phyloP scores from a whole-genome alignment of 352 stramenopile species.

The Blastocystis sp. region DNA sequence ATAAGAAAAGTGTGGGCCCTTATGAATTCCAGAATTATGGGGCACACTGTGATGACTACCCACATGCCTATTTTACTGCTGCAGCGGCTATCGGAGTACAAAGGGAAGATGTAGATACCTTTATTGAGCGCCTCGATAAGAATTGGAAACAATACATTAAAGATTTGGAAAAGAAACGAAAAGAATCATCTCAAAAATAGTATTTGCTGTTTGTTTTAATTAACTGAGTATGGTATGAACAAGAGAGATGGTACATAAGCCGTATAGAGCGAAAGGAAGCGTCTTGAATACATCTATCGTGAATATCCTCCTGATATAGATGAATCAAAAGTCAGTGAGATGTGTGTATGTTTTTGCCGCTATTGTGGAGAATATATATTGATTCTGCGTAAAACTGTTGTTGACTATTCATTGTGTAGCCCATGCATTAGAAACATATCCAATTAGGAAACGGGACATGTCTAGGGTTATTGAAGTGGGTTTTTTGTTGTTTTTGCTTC shows the following conservation, averaged over 20 bases:
- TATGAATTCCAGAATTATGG: constrained; percentile 62
- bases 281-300: not conserved
- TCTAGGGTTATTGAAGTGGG: constrained; percentile 1
- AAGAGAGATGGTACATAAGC: not conserved
- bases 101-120: constrained; percentile 62
- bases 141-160: constrained; percentile 63
- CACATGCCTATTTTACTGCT: constrained; percentile 62
- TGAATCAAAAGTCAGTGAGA: not conserved
- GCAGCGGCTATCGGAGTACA: constrained; percentile 47
- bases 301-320: constrained; percentile 49
- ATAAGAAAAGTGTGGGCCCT: constrained; percentile 51
- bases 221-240: not conserved
- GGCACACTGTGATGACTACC: constrained; percentile 42
- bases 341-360: constrained; percentile 35
- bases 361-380: constrained; percentile 60
- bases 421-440: not conserved
- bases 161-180: constrained; percentile 47
- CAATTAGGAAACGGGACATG: constrained; percentile 42
- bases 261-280: not conserved
- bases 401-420: not conserved
- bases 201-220: constrained; percentile 1
- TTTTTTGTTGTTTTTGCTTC: not conserved
- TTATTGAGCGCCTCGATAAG: constrained; percentile 62
- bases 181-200: not conserved
- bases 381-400: constrained; percentile 9